A percentile compares a stretch with the other conserved stretches of the same genome.
phyloP scores from a whole-genome alignment of 164 flowering plant species.

The Stephania japonica region DNA sequence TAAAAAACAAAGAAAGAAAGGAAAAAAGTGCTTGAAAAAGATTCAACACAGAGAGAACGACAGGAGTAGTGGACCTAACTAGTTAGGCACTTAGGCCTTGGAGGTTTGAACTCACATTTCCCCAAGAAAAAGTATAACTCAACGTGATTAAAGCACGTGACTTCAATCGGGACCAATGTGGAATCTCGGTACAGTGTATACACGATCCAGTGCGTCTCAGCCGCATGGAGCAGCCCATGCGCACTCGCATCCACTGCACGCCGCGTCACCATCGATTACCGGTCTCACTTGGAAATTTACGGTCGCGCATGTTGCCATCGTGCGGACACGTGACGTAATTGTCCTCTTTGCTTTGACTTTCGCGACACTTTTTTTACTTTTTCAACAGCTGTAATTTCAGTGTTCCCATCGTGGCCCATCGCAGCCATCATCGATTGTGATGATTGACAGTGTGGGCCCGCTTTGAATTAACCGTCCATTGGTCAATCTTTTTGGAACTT shows the following conservation, averaged over 20 bases:
- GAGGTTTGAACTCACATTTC: background rate
- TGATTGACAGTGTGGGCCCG: background rate
- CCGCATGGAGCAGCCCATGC: background rate
- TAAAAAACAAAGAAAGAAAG: too few species aligned
- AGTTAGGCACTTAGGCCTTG: background rate
- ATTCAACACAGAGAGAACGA: background rate
- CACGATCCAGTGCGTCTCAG: background rate
- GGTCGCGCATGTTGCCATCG: background rate
- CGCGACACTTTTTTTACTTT: too few species aligned
- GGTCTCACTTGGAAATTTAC: background rate
- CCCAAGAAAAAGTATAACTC: too few species aligned
- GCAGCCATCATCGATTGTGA: background rate
- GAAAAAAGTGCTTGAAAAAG: background rate
- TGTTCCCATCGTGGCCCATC: background rate
- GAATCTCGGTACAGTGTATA: background rate
- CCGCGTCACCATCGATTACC: background rate
- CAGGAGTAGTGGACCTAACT: background rate
- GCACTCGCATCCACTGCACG: background rate
- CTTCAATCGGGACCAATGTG: background rate
- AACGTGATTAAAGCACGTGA: background rate
- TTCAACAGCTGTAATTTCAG: background rate
- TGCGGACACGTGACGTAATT: background rate
- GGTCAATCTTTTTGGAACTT: background rate
- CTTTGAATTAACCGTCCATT: background rate
- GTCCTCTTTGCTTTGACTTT: background rate